Base-by-base conservation (phyloP, 768 basidiomycete species). In the Amanita jacksonii region DNA sequence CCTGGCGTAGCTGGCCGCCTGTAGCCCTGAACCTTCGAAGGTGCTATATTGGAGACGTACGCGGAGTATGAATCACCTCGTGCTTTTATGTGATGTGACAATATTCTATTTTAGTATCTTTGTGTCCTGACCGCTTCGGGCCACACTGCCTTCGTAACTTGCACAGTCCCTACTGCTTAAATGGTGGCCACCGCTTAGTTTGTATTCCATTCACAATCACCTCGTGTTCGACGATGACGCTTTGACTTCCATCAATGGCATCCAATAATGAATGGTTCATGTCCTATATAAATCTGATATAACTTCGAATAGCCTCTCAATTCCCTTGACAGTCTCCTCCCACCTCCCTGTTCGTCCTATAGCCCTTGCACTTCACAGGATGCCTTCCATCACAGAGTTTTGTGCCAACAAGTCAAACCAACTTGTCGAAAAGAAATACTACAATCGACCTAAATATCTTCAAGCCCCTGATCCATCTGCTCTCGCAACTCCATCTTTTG, bases 401-500 rank as follows among this genome's bases (percentile, higher is more conserved):
- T 8, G 10, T 20, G 8, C 36, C 15, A 38, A 16, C 19, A 12
- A 24, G 3, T 25, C 25, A 22, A 25, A 22, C 20, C 23, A 23
- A 12, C 3, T 13, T 16, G 22, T 10, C 8, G 34, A 38, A 25
- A 45, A 45, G 44, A 45, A 45, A 45, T 50, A 51, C 22, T 40
- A 47, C 23, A 45, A 30, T 19, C 33, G 48, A 20, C 16, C 45
- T 41, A 35, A 25, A 41, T 52, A 32, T 48, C 38, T 51, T 10
- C 22, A 37, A 32, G 39, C 50, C 8, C 51, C 47, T 39, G 44
- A 52, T 23, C 35, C 46, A 20, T 45, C 38, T 28, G 38, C 32
- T 18, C 28, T 45, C 28, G 36, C 42, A 13, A 74, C 74, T 2
- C 76, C 74, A 15, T 22, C 25, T 8, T 38, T 38, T 22, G 44